A percentile compares a stretch with the other conserved stretches of the same genome.
Conservation (phyloP, 345 rosid species). For the Melaleuca alternifolia region DNA sequence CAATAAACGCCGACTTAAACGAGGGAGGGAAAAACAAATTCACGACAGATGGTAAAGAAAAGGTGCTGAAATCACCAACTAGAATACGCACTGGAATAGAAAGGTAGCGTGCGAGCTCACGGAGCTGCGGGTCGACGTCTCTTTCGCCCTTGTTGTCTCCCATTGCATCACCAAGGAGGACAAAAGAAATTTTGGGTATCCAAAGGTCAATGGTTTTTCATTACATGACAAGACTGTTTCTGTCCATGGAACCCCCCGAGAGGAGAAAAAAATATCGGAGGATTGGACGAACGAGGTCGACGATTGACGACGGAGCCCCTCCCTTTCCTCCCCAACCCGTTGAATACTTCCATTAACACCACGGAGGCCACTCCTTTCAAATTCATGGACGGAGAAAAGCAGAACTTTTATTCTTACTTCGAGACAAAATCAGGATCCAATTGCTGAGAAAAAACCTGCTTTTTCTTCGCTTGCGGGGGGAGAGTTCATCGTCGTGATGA, state of each 20-base stretch:
- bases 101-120: not conserved
- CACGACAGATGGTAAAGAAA: not conserved
- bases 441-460: not conserved
- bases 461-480: not conserved
- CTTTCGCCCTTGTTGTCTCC: not conserved
- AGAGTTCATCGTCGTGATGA: not conserved
- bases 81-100: not conserved
- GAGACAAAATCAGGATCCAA: not conserved
- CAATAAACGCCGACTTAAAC: not conserved
- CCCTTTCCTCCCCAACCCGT: not conserved
- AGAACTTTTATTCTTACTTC: not conserved
- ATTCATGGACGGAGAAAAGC: not conserved
- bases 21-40: not conserved
- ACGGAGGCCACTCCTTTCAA: not conserved
- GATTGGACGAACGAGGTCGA: not conserved
- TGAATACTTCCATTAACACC: not conserved
- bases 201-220: not conserved
- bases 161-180: not conserved
- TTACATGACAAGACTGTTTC: not conserved
- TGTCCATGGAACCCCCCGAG: not conserved
- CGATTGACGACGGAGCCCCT: not conserved
- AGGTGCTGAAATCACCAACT: not conserved
- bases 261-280: not conserved
- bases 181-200: not conserved
- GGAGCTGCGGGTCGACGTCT: not conserved